These are phyloP conservation scores for Xenosphaeropsis pyriputrescens DNA, from an alignment of 2,329 filamentous ascomycete genomes.

Conservation along the genomic window DNA sequence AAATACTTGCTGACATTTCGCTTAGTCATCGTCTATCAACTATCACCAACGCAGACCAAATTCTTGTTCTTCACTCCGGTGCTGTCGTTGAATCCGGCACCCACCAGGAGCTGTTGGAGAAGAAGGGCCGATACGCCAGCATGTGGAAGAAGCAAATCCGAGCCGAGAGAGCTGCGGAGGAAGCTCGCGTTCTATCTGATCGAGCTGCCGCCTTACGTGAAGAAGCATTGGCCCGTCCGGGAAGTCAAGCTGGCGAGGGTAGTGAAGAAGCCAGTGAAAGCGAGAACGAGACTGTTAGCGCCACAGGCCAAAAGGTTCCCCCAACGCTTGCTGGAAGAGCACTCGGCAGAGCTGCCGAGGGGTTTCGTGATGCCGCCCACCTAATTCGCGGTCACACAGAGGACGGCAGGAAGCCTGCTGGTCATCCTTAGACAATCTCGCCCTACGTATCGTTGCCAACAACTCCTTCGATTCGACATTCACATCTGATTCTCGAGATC, in stretches of 20 bases:
- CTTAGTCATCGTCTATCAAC: conserved; percentile 66
- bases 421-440: not conserved
- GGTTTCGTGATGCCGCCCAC: not conserved
- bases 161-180: conserved; percentile 50
- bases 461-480: no score
- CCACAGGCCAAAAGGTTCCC: not conserved
- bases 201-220: not conserved
- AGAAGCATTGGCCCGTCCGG: not conserved
- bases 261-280: conserved; percentile 1
- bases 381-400: not conserved
- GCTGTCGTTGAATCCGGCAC: conserved; percentile 64
- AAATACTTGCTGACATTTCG: conserved; percentile 6
- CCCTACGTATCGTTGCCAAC: no score
- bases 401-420: not conserved
- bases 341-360: not conserved
- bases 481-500: no score
- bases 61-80: conserved; percentile 69
- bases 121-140: conserved; percentile 56
- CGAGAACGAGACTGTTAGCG: not conserved
- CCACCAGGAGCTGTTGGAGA: conserved; percentile 58
- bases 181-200: conserved; percentile 21
- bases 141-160: conserved; percentile 82
- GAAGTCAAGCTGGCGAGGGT: not conserved
- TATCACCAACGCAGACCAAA: conserved; percentile 82
- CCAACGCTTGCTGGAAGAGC: not conserved